Base-by-base conservation (phyloP, 305 asterid genomes). In the Fraxinus nigra region DNA sequence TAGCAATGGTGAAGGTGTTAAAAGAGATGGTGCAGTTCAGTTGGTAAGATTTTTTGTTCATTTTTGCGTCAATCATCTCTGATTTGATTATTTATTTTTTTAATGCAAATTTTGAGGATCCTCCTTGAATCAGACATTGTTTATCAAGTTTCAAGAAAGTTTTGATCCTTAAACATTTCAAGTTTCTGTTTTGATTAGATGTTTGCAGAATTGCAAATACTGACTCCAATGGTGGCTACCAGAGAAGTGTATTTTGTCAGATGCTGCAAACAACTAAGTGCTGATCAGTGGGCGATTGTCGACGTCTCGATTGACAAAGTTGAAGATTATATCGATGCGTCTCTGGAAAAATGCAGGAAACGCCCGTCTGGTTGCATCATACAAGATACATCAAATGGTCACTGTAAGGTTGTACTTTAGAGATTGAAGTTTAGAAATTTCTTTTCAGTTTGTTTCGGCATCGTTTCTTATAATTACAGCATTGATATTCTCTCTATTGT, bases 311-410 rank as follows among this genome's bases (percentile, higher is more conserved):
- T 95, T 1, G 97, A 95, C 84, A 86, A 83, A 80, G 86, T 89
- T 32, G 97, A 94, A 79, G 89, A 90, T 26, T 87, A 80, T 76
- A 87, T 88, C 7, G 97, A 92, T 11, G 83, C 86, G 20, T 90
- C 95, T 78, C 73, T 87, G 30, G 82, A 80, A 65, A 95, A 90
- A 82, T 94, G 93, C 87, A 89, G 91, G 81, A 95, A 94, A 80
- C 92, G 90, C 2, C 95, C 98, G 8, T 95, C 99, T 1, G 99
- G 99, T 20, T 94, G 96, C 92, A 92, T 95, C 82, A 90, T 95
- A 10, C 92, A 94, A 86, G 94, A 95, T 82, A 87, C 85, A 80
- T 84, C 94, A 79, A 90, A 90, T 76, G 97, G 98, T 82, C 98
- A 90, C 82, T 94, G 95, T 89, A 92, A 92, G 99, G 99, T 92